Evolutionary conservation across 257 asterid species (phyloP), one percentile per base, ranked within the genome.

Genomic region (Fraxinus cuspidata): DNA sequence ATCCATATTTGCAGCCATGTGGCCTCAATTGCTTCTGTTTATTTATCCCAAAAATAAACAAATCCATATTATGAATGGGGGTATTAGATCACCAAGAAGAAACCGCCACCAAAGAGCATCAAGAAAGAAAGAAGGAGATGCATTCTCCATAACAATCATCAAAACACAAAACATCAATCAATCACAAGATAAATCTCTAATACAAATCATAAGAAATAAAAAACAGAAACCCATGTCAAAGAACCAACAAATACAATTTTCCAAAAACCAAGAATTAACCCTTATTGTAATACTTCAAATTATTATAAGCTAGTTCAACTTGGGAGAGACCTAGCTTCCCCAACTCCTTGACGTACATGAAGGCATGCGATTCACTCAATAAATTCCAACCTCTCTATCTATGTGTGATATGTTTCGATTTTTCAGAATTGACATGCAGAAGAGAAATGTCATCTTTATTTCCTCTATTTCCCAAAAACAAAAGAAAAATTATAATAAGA

Each of bases 1-100:
- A 74, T 91, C 96, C 92, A 92, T 90, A 80, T 79, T 77, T 74
- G 76, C 86, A 76, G 82, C 74, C 74, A 74, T 74, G 77, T 75
- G 74, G 78, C n/a, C 73, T 69, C 27, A 76, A 69, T 60, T 84
- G 63, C 25, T 44, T 10, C 84, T 82, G 84, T 73, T 64, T 19
- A 34, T 37, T 65, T 25, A 37, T n/a, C 63, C 63, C 63, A 51
- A 19, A 51, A 51, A 51, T 51, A 51, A 51, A 51, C 23, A 51
- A 5, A 51, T 51, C 25, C 63, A 18, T 19, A 16, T 51, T 19
- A 19, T 44, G 53, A 44, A 44, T 3, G 53, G 53, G 53, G 53
- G 19, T 44, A 13, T 44, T 44, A 44, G 19, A 44, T 44, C 53
- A 44, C 53, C 63, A 51, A 51, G 25, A 51, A 51, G 63, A 19